These are phyloP conservation scores for Aspergillus olivimuriae DNA, from an alignment of 495 filamentous ascomycete genomes.

Conservation along the genomic window DNA sequence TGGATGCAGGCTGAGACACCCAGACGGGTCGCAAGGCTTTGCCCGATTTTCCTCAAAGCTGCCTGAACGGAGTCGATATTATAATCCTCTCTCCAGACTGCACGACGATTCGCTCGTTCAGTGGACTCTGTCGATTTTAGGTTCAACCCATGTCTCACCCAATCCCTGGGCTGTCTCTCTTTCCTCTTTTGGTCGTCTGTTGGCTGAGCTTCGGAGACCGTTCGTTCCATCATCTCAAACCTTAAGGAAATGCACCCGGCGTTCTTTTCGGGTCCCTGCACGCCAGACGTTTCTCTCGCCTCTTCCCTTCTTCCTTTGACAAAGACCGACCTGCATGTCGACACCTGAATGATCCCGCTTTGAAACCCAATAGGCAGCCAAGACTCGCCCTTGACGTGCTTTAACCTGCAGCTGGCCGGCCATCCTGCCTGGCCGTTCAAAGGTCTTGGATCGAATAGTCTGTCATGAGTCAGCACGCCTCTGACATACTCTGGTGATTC, in stretches of 20 bases:
- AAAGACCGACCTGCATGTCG: too few species aligned
- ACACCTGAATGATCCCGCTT: neutral
- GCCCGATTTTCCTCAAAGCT: too few species aligned
- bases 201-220: neutral
- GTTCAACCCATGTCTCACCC: neutral
- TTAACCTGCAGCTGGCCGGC: constrained; percentile 3
- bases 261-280: too few species aligned
- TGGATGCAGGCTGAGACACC: too few species aligned
- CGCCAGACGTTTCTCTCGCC: too few species aligned
- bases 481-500: too few species aligned
- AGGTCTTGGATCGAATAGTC: too few species aligned
- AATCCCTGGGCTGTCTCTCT: neutral
- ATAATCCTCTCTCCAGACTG: too few species aligned
- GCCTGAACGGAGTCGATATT: too few species aligned
- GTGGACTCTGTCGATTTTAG: neutral
- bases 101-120: neutral
- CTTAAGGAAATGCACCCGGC: neutral
- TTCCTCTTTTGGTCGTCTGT: neutral
- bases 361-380: neutral
- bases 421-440: neutral
- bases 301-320: too few species aligned
- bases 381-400: neutral
- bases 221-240: neutral
- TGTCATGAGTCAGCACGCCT: too few species aligned
- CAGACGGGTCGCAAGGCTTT: too few species aligned